Percentiles rank a stretch among this genome's conserved stretches.
phyloP scores from a whole-genome alignment of 2,329 filamentous ascomycete species.

The Fusarium clavum region DNA sequence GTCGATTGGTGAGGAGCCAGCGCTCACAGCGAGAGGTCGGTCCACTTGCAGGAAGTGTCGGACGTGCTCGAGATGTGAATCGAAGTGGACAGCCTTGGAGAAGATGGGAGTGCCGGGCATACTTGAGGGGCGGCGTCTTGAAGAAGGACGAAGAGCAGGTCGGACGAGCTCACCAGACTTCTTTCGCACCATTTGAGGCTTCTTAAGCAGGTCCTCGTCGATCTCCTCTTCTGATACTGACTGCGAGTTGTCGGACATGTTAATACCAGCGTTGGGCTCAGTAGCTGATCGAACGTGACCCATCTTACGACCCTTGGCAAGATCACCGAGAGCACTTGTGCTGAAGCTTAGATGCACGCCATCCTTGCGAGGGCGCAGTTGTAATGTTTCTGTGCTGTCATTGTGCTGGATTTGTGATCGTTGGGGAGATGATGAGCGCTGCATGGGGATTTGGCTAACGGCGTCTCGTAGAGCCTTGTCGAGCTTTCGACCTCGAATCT shows the following conservation, averaged over 20 bases:
- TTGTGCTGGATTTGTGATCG: slow-evolving; percentile 44
- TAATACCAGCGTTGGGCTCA: slow-evolving; percentile 62
- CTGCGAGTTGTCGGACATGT: slow-evolving; percentile 62
- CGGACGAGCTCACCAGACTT: slow-evolving; percentile 98
- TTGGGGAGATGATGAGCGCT: slow-evolving; percentile 61
- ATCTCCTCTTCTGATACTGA: slow-evolving; percentile 71
- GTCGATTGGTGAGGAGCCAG: slow-evolving; percentile 90
- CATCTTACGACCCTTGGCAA: slow-evolving; percentile 56
- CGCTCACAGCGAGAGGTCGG: slow-evolving; percentile 93
- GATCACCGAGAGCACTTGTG: slow-evolving; percentile 58
- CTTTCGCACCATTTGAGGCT: slow-evolving; percentile 95
- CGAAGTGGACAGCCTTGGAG: slow-evolving; percentile 97
- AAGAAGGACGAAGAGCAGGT: slow-evolving; percentile 84
- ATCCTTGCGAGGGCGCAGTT: slow-evolving; percentile 46
- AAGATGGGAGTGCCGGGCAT: slow-evolving; percentile 98
- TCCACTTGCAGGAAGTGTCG: slow-evolving; percentile 96
- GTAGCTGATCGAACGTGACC: slow-evolving; percentile 67
- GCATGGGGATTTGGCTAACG: slow-evolving; percentile 78
- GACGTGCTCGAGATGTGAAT: slow-evolving; percentile 95
- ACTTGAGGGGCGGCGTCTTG: slow-evolving; percentile 87
- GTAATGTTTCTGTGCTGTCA: slow-evolving; percentile 60
- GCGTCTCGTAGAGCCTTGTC: slow-evolving; percentile 81
- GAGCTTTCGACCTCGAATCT: slow-evolving; percentile 60
- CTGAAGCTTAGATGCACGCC: slow-evolving; percentile 61
- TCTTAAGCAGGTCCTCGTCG: slow-evolving; percentile 69